Evolutionary conservation across 1,139 yeast genomes (phyloP), one percentile per base, ranked within the genome.

Genomic region (Saccharomyces pastorianus): DNA sequence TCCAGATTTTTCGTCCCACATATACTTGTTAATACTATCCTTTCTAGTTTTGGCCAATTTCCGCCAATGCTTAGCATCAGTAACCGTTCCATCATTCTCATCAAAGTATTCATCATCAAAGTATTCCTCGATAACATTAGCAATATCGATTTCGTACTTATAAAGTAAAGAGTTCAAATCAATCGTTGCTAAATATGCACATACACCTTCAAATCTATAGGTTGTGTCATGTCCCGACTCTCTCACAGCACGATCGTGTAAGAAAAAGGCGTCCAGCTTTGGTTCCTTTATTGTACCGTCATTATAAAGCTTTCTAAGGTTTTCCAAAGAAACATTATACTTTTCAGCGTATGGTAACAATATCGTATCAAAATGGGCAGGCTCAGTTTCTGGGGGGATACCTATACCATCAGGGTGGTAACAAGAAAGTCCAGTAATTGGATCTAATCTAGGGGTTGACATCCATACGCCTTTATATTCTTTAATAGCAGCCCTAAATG

Each of bases 161-260:
- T 88, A 91, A 34, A 93, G 75, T 62, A 95, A 74, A 3, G 95
- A 79, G 71, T 91, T 91, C 64, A 93, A 76, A 69, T 93, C 99
- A 53, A 93, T 85, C 0, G 99, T 93, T 2, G 96, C 97, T 60
- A 93, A 74, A 66, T 87, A 76, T 0, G 96, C 97, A 71, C 96
- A 89, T 51, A 82, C 80, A 38, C 96, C 96, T 72, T 91, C 97
- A 53, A 93, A 75, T 64, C 99, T 78, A 68, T 91, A 90, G 2
- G 93, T 79, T 0, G 98, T 95, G 69, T 93, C 99, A 69, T 93
- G 99, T 1, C 99, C 99, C 48, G 95, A 85, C 71, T 93, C 99
- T 66, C 99, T 81, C 14, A 93, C 96, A 1, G 96, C 98, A 58
- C 98, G 79, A 70, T 93, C 99, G 68, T 93, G 96, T 54, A 88